Evolutionary conservation across 805 yeast species (phyloP).

Genomic region (Candida glaebosa): DNA sequence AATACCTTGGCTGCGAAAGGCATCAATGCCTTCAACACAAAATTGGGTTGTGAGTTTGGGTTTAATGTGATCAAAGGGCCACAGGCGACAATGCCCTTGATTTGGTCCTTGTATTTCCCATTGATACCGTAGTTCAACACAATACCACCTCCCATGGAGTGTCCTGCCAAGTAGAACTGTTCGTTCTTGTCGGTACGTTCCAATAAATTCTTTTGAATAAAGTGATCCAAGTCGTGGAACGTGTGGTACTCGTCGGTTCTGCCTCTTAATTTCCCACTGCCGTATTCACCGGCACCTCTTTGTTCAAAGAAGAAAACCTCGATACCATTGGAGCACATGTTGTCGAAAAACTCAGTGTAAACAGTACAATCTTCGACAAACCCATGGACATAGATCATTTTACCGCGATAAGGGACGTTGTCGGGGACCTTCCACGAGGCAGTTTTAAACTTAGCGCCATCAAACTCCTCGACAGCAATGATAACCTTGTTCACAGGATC

Average conservation of each 20-base stretch:
- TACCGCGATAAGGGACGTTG: slow-evolving; percentile 40
- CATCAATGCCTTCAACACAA: slow-evolving; percentile 36
- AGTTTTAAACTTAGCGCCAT: slow-evolving; percentile 40
- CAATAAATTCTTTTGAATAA: slow-evolving; percentile 45
- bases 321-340: slow-evolving; percentile 49
- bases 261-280: slow-evolving; percentile 52
- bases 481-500: slow-evolving; percentile 28
- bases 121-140: slow-evolving; percentile 55
- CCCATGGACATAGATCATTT: slow-evolving; percentile 66
- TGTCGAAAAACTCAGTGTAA: slow-evolving; percentile 53
- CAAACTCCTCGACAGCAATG: slow-evolving; percentile 26
- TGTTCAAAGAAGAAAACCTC: slow-evolving; percentile 71
- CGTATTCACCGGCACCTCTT: slow-evolving; percentile 71
- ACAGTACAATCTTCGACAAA: slow-evolving; percentile 56
- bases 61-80: slow-evolving; percentile 63
- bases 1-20: slow-evolving; percentile 34
- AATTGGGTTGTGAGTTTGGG: slow-evolving; percentile 56
- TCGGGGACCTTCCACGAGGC: slow-evolving; percentile 40
- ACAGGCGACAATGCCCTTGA: slow-evolving; percentile 46
- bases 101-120: slow-evolving; percentile 47
- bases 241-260: slow-evolving; percentile 53
- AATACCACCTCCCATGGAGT: slow-evolving; percentile 83
- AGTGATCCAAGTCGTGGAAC: slow-evolving; percentile 57
- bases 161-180: slow-evolving; percentile 57
- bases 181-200: slow-evolving; percentile 25